These are phyloP conservation scores for Fragaria iinumae DNA, from an alignment of 306 rosid genomes.

Conservation along the genomic window DNA sequence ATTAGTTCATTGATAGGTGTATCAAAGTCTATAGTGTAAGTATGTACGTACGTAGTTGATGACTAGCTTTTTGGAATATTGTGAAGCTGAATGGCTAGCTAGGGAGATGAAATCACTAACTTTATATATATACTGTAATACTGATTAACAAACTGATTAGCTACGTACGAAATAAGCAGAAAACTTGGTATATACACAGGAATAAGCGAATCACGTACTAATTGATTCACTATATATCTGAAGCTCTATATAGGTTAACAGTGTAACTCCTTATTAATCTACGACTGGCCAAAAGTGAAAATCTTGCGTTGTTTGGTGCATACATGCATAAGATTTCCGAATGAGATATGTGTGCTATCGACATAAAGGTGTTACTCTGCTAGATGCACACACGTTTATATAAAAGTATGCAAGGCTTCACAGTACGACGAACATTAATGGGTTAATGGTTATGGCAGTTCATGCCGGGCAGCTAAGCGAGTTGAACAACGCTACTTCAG, in stretches of 20 bases:
- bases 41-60: not conserved
- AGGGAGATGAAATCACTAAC: too few species aligned
- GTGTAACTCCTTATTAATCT: too few species aligned
- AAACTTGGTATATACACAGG: not conserved
- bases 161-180: too few species aligned
- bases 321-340: not conserved
- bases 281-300: not conserved
- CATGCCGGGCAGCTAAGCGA: conserved; percentile 31
- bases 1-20: not conserved
- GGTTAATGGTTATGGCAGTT: not conserved
- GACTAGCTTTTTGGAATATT: not conserved
- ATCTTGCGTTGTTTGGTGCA: too few species aligned
- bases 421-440: not conserved
- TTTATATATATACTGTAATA: too few species aligned
- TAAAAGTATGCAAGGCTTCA: not conserved
- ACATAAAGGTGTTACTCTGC: not conserved
- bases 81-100: not conserved
- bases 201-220: not conserved
- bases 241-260: too few species aligned
- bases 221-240: too few species aligned
- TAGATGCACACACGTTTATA: not conserved
- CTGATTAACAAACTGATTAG: too few species aligned
- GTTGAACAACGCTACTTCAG: conserved; percentile 14
- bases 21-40: not conserved
- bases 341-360: not conserved